Conservation (phyloP, 1,284 basidiomycete species). For the Abortiporus biennis region DNA sequence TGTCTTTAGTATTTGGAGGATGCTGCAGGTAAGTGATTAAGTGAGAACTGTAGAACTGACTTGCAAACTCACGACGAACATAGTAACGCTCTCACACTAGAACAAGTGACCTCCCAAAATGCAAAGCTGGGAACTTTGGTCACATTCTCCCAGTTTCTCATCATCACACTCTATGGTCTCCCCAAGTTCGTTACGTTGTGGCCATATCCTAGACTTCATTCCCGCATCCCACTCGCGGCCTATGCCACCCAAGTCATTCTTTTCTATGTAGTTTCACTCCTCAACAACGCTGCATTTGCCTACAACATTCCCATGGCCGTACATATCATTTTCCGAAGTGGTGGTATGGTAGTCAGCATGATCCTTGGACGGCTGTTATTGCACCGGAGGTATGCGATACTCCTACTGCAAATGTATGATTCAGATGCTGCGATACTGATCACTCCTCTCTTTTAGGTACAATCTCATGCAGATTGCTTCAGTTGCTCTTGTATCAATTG, state of each 20-base stretch:
- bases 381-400: conserved; percentile 43
- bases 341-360: conserved; percentile 82
- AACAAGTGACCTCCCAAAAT: conserved; percentile 58
- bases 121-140: conserved; percentile 71
- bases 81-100: conserved; percentile 70
- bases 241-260: conserved; percentile 82
- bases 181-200: conserved; percentile 44
- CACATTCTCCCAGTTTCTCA: conserved; percentile 79
- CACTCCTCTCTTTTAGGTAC: conserved; percentile 51
- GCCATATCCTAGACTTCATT: conserved; percentile 41
- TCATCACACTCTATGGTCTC: conserved; percentile 67
- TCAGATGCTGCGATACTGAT: neutral
- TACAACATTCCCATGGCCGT: conserved; percentile 86
- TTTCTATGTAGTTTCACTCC: conserved; percentile 75
- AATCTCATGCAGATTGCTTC: conserved; percentile 62
- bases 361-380: conserved; percentile 62
- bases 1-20: conserved; percentile 48
- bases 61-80: conserved; percentile 12
- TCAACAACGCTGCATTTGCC: conserved; percentile 91
- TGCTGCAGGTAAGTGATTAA: conserved; percentile 59
- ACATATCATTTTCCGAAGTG: conserved; percentile 92
- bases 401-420: neutral
- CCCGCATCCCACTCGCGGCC: conserved; percentile 67
- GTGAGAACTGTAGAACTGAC: neutral
- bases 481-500: conserved; percentile 75